Conservation (phyloP, 208 protist species). For the Paratrypanosoma confusum region DNA sequence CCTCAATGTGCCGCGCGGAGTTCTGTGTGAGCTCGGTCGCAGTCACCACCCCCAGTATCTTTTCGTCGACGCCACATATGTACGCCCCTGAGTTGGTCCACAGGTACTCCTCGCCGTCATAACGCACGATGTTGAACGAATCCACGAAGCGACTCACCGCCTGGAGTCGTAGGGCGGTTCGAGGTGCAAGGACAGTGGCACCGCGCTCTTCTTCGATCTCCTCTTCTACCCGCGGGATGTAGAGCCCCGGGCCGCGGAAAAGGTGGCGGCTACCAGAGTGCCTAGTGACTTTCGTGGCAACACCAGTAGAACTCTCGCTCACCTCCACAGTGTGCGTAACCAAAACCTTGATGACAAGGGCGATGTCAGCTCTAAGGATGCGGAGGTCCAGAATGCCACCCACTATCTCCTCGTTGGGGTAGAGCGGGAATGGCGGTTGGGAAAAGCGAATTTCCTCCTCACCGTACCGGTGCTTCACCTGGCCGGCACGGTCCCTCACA, state of each 20-base stretch:
- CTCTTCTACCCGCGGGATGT: slow-evolving; percentile 63
- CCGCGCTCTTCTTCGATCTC: slow-evolving; percentile 22
- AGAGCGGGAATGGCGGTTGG: slow-evolving; percentile 82
- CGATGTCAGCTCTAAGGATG: slow-evolving; percentile 43
- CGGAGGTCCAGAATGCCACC: slow-evolving; percentile 25
- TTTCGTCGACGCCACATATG: slow-evolving; percentile 75
- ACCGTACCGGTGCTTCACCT: slow-evolving; percentile 74
- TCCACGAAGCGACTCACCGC: slow-evolving; percentile 28
- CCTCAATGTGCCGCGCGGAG: slow-evolving; percentile 80
- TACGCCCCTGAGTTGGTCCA: slow-evolving; percentile 32
- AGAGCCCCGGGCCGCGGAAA: slow-evolving; percentile 51
- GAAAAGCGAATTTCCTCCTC: slow-evolving; percentile 74
- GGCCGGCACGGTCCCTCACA: slow-evolving; percentile 43
- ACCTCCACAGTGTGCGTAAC: no score
- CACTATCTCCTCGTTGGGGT: slow-evolving; percentile 76
- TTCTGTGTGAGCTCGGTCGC: slow-evolving; percentile 52
- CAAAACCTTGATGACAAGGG: slow-evolving; percentile 32
- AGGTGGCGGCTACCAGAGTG: no score
- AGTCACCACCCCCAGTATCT: slow-evolving; percentile 33
- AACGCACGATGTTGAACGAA: slow-evolving; percentile 21
- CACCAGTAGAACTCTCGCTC: no score
- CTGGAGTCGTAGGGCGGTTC: slow-evolving; percentile 26
- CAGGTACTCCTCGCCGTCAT: slow-evolving; percentile 60
- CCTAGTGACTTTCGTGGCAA: no score
- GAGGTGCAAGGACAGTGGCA: slow-evolving; percentile 14